Percentiles rank a stretch among this genome's conserved stretches.
Conservation (phyloP, 768 basidiomycete genomes). For the Pulveroboletus sp. region DNA sequence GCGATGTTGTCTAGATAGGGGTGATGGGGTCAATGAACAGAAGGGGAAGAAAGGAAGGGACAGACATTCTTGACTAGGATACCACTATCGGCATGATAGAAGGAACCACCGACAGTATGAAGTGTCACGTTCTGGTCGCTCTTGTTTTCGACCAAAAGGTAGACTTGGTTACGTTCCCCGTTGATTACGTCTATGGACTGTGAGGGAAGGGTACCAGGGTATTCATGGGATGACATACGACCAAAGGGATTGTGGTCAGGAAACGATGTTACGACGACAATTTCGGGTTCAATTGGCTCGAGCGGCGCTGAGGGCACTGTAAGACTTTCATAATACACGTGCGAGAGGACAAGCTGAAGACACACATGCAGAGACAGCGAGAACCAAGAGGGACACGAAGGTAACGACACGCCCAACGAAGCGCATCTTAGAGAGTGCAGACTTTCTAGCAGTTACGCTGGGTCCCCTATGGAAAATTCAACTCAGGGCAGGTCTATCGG, state of each 20-base stretch:
- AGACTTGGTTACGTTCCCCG: constrained; percentile 70
- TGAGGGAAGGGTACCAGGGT: constrained; percentile 4
- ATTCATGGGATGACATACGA: constrained; percentile 44
- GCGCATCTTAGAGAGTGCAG: constrained; percentile 28
- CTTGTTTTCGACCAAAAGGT: constrained; percentile 68
- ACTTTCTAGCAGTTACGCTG: not conserved
- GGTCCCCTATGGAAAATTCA: constrained; percentile 20
- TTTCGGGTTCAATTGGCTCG: constrained; percentile 47
- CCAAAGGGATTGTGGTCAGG: constrained; percentile 71
- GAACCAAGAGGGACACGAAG: constrained; percentile 26
- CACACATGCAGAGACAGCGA: constrained; percentile 30
- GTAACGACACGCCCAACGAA: constrained; percentile 27
- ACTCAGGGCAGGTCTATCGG: constrained; percentile 25
- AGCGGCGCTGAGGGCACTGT: constrained; percentile 18
- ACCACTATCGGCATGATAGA: constrained; percentile 61
- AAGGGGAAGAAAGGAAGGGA: not conserved
- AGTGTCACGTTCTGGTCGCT: constrained; percentile 69
- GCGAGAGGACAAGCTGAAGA: not conserved
- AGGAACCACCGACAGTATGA: constrained; percentile 57
- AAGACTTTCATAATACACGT: not conserved
- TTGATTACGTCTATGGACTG: constrained; percentile 67
- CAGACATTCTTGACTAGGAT: constrained; percentile 71
- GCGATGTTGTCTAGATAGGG: constrained; percentile 48
- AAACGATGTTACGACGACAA: constrained; percentile 52
- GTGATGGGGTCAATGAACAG: not conserved